Base-by-base conservation (phyloP, 192 early-diverging fungal genomes). In the Rhizophagus prolifer region DNA sequence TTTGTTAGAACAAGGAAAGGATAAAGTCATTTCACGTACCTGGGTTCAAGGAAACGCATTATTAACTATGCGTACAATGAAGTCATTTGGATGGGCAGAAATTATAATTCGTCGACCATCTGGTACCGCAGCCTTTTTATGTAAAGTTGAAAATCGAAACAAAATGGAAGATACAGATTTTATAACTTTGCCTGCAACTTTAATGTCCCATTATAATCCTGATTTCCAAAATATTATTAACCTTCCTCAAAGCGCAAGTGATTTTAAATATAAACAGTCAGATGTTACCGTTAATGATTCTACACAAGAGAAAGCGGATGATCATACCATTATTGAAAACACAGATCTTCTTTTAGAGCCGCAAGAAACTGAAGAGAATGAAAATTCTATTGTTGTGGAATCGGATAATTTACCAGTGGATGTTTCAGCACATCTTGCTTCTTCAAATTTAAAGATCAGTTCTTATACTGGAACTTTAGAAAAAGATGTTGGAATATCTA, bases 41-140 rank as follows among this genome's bases (percentile, higher is more conserved):
- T 96, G 94, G 94, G 80, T 92, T n/a, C 92, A 94, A 79, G 95
- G 95, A 68, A 93, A 94, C 74, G 88, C 91, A 31, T 85, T 99
- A 34, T 80, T 99, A 26, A 95, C 96, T 4, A 84, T 96, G 16
- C 85, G 84, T 38, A 88, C 91, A 0, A 86, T 90, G 66, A 89
- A 86, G 26, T 84, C 84, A 12, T 81, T 88, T 13, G 90, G 90
- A 0, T 91, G 95, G 93, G 89, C 89, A 2, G 92, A 97, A 82
- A 90, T 96, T 66, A 91, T 86, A 2, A 86, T 96, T 34, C 93
- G 96, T 38, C 85, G 94, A 61, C 90, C 95, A 0, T 91, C 93
- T 30, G 95, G 94, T 13, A 92, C 91, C 0, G 85, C 92, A 0
- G 88, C 91, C 2, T 88, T 94, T 34, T 79, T 91, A 46, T 80